Evolutionary conservation across 768 basidiomycete genomes (phyloP), one percentile per base, ranked within the genome.

Genomic region (Ramaria sp.): DNA sequence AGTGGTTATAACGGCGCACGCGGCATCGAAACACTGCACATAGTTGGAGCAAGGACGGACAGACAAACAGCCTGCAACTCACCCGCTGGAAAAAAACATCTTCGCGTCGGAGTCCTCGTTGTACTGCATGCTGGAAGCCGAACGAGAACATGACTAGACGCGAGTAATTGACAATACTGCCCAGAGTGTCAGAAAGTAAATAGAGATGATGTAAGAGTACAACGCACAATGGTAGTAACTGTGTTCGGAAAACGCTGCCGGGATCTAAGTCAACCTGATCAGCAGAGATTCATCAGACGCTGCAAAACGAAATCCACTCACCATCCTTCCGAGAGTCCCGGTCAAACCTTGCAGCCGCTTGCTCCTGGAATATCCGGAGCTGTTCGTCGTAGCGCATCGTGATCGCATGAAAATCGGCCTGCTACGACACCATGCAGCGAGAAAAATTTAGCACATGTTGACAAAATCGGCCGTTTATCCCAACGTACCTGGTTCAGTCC

Each of bases 111-210:
- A 78, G 60, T 20, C 74, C 69, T 51, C 68, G 59, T 61, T 72
- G 73, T 45, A 70, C 68, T 43, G 70, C 71, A 47, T 75, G 69
- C 62, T 81, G 78, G 63, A 84, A 80, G 0, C 75, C 81, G 45
- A 72, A 71, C 12, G 79, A 74, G 47, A 80, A 75, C 12, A 83
- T 77, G 31, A 81, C 80, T 38, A 84, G 66, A 38, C 79, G 76
- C 17, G 80, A 69, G 62, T 81, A 82, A 19, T 78, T 73, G 5
- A 74, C 71, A 45, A 78, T 76, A 72, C 79, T 81, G 43, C 22
- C 50, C 52, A 48, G 7, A n/a, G 24, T n/a, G 12, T 48, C 61
- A 64, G 53, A 60, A 62, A 48, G 57, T 63, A 12, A 51, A 48
- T 20, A 57, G 51, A 45, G 1, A 24, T 27, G 24, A 43, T 37